Evolutionary conservation across 192 early-diverging fungal genomes (phyloP), one percentile per base, ranked within the genome.

Genomic region (Coemansia aciculifera): DNA sequence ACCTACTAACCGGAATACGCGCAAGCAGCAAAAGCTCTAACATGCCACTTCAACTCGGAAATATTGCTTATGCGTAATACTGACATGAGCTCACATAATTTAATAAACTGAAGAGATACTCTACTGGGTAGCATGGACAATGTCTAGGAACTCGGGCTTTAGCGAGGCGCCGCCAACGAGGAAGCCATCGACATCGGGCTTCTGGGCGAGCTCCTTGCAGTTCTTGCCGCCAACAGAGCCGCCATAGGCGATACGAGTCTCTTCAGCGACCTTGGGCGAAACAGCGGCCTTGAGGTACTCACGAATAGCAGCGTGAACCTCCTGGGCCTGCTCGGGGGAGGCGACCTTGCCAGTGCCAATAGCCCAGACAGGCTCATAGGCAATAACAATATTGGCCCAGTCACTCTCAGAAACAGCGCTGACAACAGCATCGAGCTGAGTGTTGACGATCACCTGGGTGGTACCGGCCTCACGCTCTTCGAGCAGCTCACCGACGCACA

Each of bases 321-420:
- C 97, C 87, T 99, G 96, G 44, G 98, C 98, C 87, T 98, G 94
- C 40, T 91, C 84, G 57, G 93, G 93, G 21, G 93, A 89, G 46
- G 98, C 96, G 11, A 99, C 96, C 89, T 95, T 95, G 68, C 98
- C 98, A 19, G 98, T 99, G 59, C 98, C 97, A 72, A 99, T 98
- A 37, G 98, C 98, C 98, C 98, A 99, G 62, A 99, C 98, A 61
- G 98, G 98, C 86, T 99, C 98, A 83, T 99, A 99, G 69, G 98
- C 98, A 85, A 99, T 87, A 13, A 98, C 97, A 68, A 99, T 88
- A 75, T 94, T 88, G 56, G 81, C 82, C 98, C 97, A 99, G 86
- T 98, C 93, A 21, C 71, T 79, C 39, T 69, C 73, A 48, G 78
- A 75, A 71, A 97, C 71, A 44, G 86, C 83, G 60, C 87, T 85